These are phyloP conservation scores for Tuber calosporum DNA, from an alignment of 495 filamentous ascomycete species.

Conservation along the genomic window DNA sequence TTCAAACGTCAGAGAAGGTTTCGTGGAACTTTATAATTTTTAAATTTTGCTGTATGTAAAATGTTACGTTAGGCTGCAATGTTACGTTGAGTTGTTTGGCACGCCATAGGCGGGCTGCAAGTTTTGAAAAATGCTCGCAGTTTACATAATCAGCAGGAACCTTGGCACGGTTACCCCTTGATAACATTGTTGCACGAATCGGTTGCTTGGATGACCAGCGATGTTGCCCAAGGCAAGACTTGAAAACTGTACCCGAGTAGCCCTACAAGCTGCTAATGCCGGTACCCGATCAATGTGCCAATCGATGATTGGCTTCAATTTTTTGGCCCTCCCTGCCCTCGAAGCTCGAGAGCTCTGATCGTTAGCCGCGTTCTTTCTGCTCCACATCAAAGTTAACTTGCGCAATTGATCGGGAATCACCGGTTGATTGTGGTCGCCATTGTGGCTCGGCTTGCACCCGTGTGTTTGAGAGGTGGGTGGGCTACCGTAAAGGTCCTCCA, in stretches of 20 bases:
- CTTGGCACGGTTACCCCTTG: no score
- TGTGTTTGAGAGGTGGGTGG: background rate
- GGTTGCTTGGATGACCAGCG: background rate
- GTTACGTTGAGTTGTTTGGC: no score
- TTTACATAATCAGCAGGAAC: no score
- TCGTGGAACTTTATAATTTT: no score
- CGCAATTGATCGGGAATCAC: background rate
- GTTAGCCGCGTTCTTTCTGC: background rate
- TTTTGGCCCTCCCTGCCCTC: background rate
- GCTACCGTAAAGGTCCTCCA: background rate
- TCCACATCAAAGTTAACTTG: background rate
- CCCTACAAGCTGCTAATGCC: no score
- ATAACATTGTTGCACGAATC: background rate
- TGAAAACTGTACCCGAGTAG: background rate
- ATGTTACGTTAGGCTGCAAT: no score
- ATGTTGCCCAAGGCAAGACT: background rate
- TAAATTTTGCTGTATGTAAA: no score
- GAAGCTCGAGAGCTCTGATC: background rate
- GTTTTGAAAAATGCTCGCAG: no score
- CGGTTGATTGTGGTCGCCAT: background rate
- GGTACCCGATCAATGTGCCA: background rate
- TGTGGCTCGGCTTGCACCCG: background rate
- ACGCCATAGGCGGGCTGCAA: no score
- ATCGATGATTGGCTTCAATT: background rate
- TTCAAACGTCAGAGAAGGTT: no score